Conservation (phyloP, 2,329 filamentous ascomycete genomes). For the Podosphaera xanthii region DNA sequence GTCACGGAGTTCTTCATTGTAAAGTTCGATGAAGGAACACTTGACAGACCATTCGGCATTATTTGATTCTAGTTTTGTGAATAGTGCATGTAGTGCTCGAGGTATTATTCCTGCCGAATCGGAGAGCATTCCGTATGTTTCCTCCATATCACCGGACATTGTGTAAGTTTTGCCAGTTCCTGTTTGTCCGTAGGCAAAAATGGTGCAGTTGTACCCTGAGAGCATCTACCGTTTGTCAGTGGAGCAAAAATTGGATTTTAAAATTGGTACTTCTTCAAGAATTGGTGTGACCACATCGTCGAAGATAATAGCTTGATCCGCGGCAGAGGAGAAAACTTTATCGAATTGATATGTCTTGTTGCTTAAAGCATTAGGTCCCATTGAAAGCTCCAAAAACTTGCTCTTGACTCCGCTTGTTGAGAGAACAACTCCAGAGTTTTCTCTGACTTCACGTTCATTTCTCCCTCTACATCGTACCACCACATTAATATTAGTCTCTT, state of each 20-base stretch:
- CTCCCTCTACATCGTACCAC: slow-evolving; percentile 85
- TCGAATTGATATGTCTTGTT: slow-evolving; percentile 97
- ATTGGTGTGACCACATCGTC: slow-evolving; percentile 91
- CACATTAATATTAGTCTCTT: slow-evolving; percentile 94
- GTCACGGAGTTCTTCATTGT: slow-evolving; percentile 92
- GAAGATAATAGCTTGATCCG: slow-evolving; percentile 82
- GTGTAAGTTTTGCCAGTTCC: slow-evolving; percentile 98
- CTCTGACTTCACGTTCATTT: slow-evolving; percentile 74
- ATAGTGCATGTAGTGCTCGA: slow-evolving; percentile 66
- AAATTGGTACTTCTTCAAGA: slow-evolving; percentile 54
- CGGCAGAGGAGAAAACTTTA: slow-evolving; percentile 85
- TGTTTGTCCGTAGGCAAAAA: slow-evolving; percentile 95
- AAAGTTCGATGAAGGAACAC: slow-evolving; percentile 94
- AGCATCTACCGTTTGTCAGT: slow-evolving; percentile 41
- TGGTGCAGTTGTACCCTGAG: slow-evolving; percentile 87
- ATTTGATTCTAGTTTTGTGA: slow-evolving; percentile 59
- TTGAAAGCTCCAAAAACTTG: slow-evolving; percentile 61
- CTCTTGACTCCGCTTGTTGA: slow-evolving; percentile 74
- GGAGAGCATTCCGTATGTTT: slow-evolving; percentile 63
- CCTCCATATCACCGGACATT: slow-evolving; percentile 94
- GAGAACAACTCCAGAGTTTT: slow-evolving; percentile 87
- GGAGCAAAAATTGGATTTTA: slow-evolving; percentile 2
- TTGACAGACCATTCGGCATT: slow-evolving; percentile 75
- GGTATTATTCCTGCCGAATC: slow-evolving; percentile 92
- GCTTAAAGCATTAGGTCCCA: slow-evolving; percentile 78